Evolutionary conservation across 2,329 filamentous ascomycete genomes (phyloP).

Genomic region (Fusarium torreyae): DNA sequence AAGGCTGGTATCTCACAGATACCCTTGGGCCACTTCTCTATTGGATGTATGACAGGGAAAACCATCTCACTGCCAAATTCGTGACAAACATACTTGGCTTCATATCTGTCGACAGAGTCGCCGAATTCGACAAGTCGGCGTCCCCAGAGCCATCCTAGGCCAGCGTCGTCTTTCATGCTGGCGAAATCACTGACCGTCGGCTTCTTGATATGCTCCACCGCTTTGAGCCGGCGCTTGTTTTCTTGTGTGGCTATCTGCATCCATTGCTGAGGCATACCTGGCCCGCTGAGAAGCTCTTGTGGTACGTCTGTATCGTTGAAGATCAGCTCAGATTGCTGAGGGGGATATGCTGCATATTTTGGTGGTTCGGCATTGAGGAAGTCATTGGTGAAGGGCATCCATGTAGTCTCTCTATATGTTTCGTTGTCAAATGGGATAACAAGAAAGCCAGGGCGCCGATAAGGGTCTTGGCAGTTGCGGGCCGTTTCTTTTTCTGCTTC

Average conservation of each 20-base stretch:
- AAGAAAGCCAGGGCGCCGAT: not conserved
- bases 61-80: conserved; percentile 15
- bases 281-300: not conserved
- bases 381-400: conserved; percentile 3
- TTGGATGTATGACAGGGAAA: not conserved
- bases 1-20: not conserved
- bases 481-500: not conserved
- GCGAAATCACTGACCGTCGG: not conserved
- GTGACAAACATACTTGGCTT: conserved; percentile 1
- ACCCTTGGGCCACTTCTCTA: conserved; percentile 9
- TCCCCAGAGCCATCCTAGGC: conserved; percentile 11
- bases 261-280: conserved; percentile 2
- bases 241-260: conserved; percentile 3
- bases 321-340: not conserved
- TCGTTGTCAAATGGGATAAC: not conserved
- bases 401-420: conserved; percentile 2
- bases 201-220: not conserved
- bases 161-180: conserved; percentile 6
- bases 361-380: conserved; percentile 1
- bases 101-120: conserved; percentile 14
- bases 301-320: conserved; percentile 13
- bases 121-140: conserved; percentile 7
- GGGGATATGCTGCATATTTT: conserved; percentile 5
- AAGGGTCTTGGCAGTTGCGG: conserved; percentile 11
- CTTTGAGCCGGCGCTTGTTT: not conserved